Conservation (phyloP, 495 filamentous ascomycete species). For the Aspergillus hancockii region DNA sequence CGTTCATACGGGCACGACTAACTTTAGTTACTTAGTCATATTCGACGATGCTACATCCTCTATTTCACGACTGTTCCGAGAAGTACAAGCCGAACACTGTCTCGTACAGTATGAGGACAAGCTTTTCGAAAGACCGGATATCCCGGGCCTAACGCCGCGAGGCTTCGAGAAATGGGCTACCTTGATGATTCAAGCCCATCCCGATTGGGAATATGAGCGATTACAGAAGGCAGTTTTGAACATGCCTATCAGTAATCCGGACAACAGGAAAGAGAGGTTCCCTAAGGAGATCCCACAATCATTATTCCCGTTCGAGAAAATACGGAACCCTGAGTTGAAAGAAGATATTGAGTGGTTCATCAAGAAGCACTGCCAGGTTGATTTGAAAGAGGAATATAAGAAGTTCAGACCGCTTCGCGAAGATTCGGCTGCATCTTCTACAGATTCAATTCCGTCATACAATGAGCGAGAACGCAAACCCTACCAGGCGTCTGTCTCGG, state of each 20-base stretch:
- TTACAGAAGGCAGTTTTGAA: slow-evolving; percentile 70
- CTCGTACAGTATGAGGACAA: slow-evolving; percentile 63
- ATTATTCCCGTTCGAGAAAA: background rate
- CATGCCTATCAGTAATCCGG: slow-evolving; percentile 74
- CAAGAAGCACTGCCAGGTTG: slow-evolving; percentile 48
- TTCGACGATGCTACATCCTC: slow-evolving; percentile 56
- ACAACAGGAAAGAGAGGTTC: slow-evolving; percentile 72
- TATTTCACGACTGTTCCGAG: slow-evolving; percentile 72
- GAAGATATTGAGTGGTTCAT: slow-evolving; percentile 47
- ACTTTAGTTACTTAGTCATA: slow-evolving; percentile 37
- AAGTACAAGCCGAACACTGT: slow-evolving; percentile 77
- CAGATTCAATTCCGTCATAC: slow-evolving; percentile 30
- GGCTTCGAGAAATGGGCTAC: slow-evolving; percentile 83
- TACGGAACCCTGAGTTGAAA: slow-evolving; percentile 23
- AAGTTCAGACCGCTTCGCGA: slow-evolving; percentile 27
- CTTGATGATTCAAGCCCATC: slow-evolving; percentile 71
- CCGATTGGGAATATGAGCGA: slow-evolving; percentile 73
- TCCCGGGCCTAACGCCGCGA: slow-evolving; percentile 75
- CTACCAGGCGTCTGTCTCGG: slow-evolving; percentile 40
- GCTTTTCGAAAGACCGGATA: slow-evolving; percentile 58
- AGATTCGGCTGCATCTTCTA: slow-evolving; percentile 19
- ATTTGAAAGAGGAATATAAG: slow-evolving; percentile 43
- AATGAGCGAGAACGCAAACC: slow-evolving; percentile 55
- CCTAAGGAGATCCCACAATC: slow-evolving; percentile 74
- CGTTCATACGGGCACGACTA: background rate